Base-by-base conservation (phyloP, 257 asterid species). In the Petunia axillaris region DNA sequence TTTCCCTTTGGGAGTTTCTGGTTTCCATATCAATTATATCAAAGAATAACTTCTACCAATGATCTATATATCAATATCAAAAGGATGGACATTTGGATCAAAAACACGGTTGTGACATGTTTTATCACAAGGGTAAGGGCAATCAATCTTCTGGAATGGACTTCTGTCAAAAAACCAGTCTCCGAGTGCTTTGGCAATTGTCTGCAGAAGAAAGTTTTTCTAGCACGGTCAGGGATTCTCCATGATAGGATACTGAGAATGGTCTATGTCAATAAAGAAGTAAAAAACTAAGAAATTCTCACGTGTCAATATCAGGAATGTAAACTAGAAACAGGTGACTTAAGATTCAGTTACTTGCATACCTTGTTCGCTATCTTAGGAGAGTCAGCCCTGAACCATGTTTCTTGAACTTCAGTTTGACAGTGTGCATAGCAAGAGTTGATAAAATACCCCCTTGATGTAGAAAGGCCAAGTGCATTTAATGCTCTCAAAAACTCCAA, bases 361-460 rank as follows among this genome's bases (percentile, higher is more conserved):
- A 90, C 98, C 93, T 85, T 89, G 87, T 87, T 81, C 35, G 75
- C 65, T 71, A 93, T 77, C 82, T 71, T 81, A 2, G 98, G 98
- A 65, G 97, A 93, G 84, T 87, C 93, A 37, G 60, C 65, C 38
- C 87, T 79, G 39, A 83, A 57, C 97, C 98, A 93, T 35, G 93
- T 89, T 84, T 90, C 97, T 73, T 89, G 93, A 85, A 83, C 90
- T 84, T 91, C 97, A 2, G 97, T 90, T 83, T 94, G 97, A 89
- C 98, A 94, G 80, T 94, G 98, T 8, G 94, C 95, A 62, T 86
- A 94, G 89, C 98, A 94, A 4, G 97, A 89, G 78, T 94, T 94
- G 83, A 94, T 89, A n/a, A 88, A 94, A 67, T 81, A 88, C 55
- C 98, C 98, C 84, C 92, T 90, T 3, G 97, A 88, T 6, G 83